A percentile compares a stretch with the other conserved stretches of the same genome.
Evolutionary conservation across 73 alveolate species (phyloP).

Genomic region (Tetrahymena elliotti): DNA sequence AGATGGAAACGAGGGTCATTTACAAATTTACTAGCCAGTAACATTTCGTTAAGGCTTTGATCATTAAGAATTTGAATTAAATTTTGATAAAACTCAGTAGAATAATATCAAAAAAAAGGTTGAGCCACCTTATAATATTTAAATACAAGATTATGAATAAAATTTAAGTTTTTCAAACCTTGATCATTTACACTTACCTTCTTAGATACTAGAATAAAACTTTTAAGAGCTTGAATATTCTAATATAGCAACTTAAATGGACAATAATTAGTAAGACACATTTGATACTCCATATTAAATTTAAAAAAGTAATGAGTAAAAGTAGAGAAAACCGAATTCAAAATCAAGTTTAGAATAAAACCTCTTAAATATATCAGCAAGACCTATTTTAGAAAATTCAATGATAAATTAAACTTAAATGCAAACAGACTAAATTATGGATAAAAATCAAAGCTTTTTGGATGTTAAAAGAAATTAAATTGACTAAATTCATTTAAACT

Average conservation of each 20-base stretch:
- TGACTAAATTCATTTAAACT: too few relatives aligned
- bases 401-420: background rate
- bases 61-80: background rate
- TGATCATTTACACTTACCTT: background rate
- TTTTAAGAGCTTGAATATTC: background rate
- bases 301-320: background rate
- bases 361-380: background rate
- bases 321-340: background rate
- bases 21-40: background rate
- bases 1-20: too few relatives aligned
- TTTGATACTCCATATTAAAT: background rate
- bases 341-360: background rate
- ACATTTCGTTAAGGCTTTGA: background rate
- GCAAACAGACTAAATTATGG: background rate
- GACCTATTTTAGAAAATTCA: background rate
- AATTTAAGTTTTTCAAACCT: background rate
- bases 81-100: background rate
- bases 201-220: background rate
- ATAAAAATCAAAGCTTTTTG: background rate
- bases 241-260: background rate
- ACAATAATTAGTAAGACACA: background rate
- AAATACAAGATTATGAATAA: too few relatives aligned
- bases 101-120: background rate
- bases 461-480: background rate
- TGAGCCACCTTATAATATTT: background rate